phyloP scores from a whole-genome alignment of 345 rosid genomes.

The Salix arbutifolia region DNA sequence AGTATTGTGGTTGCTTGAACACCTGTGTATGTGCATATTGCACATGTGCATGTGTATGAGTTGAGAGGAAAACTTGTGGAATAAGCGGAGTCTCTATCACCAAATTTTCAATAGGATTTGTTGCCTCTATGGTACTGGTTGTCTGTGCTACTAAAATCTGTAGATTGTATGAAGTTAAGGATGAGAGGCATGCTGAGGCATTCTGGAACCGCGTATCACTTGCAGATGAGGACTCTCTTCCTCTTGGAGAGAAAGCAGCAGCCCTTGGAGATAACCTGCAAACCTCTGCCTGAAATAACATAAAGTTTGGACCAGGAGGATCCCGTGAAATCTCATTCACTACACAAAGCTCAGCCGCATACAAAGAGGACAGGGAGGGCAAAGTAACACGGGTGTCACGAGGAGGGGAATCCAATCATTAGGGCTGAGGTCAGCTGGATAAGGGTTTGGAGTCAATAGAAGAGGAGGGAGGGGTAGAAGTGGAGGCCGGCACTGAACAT shows the following conservation, averaged over 20 bases:
- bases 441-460: conserved; percentile 47
- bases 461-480: conserved; percentile 40
- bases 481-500: conserved; percentile 26
- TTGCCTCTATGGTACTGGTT: not conserved
- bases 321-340: conserved; percentile 76
- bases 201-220: conserved; percentile 57
- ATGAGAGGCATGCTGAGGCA: conserved; percentile 81
- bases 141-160: conserved; percentile 3
- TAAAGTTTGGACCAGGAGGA: conserved; percentile 85
- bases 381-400: conserved; percentile 26
- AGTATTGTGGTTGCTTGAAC: not conserved
- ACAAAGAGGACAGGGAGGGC: conserved; percentile 57
- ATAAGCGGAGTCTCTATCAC: not conserved
- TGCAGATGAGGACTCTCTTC: conserved; percentile 66
- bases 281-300: conserved; percentile 38
- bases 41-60: too few species aligned
- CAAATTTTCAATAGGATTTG: not conserved
- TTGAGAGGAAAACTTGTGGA: not conserved
- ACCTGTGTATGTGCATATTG: not conserved
- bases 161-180: conserved; percentile 84
- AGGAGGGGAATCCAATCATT: conserved; percentile 84
- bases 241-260: conserved; percentile 73
- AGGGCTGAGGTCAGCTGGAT: conserved; percentile 48
- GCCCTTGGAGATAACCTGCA: conserved; percentile 43
- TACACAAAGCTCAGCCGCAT: conserved; percentile 55